These are phyloP conservation scores for Carex parvula DNA, from an alignment of 176 grass and related monocot species.

Conservation along the genomic window DNA sequence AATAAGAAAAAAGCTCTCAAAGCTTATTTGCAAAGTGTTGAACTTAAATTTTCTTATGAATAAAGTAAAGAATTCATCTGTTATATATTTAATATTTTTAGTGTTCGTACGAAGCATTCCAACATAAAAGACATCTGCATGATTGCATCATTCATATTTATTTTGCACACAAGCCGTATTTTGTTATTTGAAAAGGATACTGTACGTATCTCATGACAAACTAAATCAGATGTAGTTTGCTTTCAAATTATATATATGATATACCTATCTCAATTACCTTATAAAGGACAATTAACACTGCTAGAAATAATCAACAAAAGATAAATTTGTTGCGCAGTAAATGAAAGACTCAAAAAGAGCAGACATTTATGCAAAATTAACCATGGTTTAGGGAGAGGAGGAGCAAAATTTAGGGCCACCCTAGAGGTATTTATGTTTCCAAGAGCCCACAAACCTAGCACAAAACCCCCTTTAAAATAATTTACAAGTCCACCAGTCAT, in stretches of 20 bases:
- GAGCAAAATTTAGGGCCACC: background rate
- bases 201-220: background rate
- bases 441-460: background rate
- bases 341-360: background rate
- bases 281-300: background rate
- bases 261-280: background rate
- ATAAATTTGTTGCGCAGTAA: background rate
- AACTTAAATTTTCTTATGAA: too few relatives aligned
- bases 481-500: slow-evolving; percentile 15
- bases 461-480: background rate
- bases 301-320: background rate
- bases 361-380: slow-evolving; percentile 23
- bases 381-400: background rate
- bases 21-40: too few relatives aligned
- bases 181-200: background rate
- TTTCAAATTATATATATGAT: background rate
- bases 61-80: too few relatives aligned
- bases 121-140: background rate
- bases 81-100: background rate
- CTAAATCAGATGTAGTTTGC: background rate
- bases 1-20: too few relatives aligned
- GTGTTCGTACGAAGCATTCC: background rate
- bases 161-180: background rate
- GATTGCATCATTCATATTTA: background rate
- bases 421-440: background rate